phyloP scores from a whole-genome alignment of 371 early-diverging fungal species.

The Mortierella sp. region DNA sequence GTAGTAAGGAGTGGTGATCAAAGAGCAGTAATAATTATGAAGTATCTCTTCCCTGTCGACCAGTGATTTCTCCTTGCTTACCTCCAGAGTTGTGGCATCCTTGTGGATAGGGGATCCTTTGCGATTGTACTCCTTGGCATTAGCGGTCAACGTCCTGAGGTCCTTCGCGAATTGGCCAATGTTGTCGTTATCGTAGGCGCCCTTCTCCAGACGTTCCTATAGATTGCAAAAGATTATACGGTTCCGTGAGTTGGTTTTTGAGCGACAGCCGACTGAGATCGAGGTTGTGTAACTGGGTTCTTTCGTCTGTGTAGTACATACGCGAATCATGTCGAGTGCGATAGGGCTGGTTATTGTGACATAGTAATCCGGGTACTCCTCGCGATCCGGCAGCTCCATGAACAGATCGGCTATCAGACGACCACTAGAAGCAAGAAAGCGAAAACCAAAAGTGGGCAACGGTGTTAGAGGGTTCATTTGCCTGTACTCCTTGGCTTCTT shows the following conservation, averaged over 20 bases:
- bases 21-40: neutral
- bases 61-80: constrained; percentile 21
- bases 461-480: neutral
- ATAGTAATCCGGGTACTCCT: constrained; percentile 94
- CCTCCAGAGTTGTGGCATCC: constrained; percentile 79
- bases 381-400: constrained; percentile 79
- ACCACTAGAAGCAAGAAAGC: constrained; percentile 59
- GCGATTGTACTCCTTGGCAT: constrained; percentile 86
- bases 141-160: constrained; percentile 78
- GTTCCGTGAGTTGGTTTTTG: neutral
- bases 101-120: constrained; percentile 80
- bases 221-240: neutral
- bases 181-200: constrained; percentile 62
- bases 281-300: neutral
- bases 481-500: neutral
- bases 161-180: constrained; percentile 72
- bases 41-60: neutral
- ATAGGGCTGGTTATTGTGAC: constrained; percentile 85
- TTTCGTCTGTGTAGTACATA: constrained; percentile 13
- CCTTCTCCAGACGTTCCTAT: constrained; percentile 61
- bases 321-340: constrained; percentile 67
- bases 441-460: too few relatives aligned
- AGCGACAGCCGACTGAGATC: neutral
- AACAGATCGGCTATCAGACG: constrained; percentile 81
- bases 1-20: constrained; percentile 66